Conservation (phyloP, 306 rosid genomes). For the Prosopis cineraria region DNA sequence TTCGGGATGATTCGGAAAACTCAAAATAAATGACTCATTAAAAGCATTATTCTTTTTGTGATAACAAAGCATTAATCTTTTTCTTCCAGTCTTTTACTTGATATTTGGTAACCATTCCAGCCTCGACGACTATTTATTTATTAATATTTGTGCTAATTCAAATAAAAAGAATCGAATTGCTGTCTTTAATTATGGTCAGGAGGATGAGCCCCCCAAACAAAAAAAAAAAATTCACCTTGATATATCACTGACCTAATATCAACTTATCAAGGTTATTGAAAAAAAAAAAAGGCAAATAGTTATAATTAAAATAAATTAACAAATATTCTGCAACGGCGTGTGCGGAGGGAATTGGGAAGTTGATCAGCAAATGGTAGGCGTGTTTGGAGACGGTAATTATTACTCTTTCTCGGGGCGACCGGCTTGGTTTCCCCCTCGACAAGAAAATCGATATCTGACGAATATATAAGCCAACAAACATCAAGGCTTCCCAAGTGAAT, state of each 20-base stretch:
- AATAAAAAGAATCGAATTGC: too few species aligned
- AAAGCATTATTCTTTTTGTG: too few species aligned
- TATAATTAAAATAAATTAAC: neutral
- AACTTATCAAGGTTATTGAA: neutral
- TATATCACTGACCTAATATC: neutral
- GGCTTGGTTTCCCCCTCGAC: constrained; percentile 47
- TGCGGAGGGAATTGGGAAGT: too few species aligned
- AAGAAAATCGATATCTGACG: constrained; percentile 43
- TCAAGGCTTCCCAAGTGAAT: constrained; percentile 24
- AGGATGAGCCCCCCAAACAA: too few species aligned
- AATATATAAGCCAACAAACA: neutral
- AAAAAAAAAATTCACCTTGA: too few species aligned
- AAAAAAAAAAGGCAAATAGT: neutral
- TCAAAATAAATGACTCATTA: neutral
- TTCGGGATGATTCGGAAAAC: neutral
- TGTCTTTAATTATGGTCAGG: too few species aligned
- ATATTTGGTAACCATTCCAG: too few species aligned
- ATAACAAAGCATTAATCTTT: too few species aligned
- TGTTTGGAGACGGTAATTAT: constrained; percentile 1
- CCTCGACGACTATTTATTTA: too few species aligned
- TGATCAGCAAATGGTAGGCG: neutral
- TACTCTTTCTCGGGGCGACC: neutral
- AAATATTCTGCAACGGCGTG: neutral
- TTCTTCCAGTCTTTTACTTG: too few species aligned
- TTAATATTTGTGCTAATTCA: too few species aligned